Base-by-base conservation (phyloP, 208 protist species). In the Crithidia brevicula region DNA sequence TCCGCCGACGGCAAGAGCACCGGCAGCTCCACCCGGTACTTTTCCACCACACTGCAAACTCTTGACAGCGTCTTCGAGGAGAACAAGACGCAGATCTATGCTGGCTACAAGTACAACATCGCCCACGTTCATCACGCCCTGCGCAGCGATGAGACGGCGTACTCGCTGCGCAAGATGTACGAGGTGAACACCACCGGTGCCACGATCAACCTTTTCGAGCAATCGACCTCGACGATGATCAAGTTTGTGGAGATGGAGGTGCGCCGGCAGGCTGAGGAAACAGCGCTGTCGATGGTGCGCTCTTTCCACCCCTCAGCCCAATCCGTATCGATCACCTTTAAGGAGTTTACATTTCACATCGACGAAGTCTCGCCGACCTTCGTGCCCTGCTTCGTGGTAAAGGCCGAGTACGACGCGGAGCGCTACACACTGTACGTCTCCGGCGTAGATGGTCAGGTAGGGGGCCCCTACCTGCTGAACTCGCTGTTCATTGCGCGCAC, bases 21-120 rank as follows among this genome's bases (percentile, higher is more conserved):
- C 3, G 18, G 56, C 30, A 77, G 65, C 62, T 67, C 72, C 20
- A 81, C 77, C 0, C 68, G 62, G 11, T 70, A 84, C 33, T 46
- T 84, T 15, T 58, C 45, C 11, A 92, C 86, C 23, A 42, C 49
- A 11, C 86, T 82, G 36, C 86, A 88, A 67, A 38, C 57, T 5
- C 64, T 96, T 16, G 56, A 87, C 28, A 93, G 68, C 38, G 71
- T 75, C 31, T 96, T 96, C 60, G 73, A 83, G 6, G 72, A 81
- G 28, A 91, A 93, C 53, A 76, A 73, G 47, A 94, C 89, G 31
- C 91, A 96, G 68, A 75, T 92, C 31, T 96, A 96, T 74, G 91
- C 85, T 0, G 91, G 91, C 2, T 96, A 94, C 78, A 96, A 96
- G 83, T 96, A 96, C 78, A 93, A 94, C 71, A 90, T 93, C 68